phyloP scores from a whole-genome alignment of 2,329 filamentous ascomycete species.

The Laburnicola sp. region DNA sequence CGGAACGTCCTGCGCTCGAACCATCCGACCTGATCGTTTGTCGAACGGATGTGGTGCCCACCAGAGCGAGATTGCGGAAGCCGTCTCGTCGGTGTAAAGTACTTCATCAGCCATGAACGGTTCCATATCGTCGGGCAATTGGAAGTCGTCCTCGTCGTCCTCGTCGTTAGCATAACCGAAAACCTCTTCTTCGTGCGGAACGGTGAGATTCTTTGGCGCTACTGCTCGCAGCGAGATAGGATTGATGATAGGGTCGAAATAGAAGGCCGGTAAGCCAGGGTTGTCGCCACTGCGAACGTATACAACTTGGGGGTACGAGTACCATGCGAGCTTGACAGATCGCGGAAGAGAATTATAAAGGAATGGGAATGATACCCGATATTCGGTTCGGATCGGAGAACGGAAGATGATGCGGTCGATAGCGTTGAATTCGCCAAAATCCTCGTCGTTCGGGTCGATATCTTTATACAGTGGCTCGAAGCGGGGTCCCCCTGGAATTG shows the following conservation, averaged over 20 bases:
- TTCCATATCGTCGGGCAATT: conserved; percentile 75
- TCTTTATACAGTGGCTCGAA: conserved; percentile 99
- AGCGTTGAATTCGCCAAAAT: conserved; percentile 99
- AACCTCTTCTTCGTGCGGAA: conserved; percentile 91
- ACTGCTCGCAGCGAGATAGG: conserved; percentile 95
- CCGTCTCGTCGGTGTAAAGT: conserved; percentile 84
- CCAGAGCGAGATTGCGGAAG: conserved; percentile 91
- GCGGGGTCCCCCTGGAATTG: conserved; percentile 92
- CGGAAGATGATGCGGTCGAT: conserved; percentile 99
- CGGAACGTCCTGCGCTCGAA: conserved; percentile 93
- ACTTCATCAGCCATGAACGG: conserved; percentile 91
- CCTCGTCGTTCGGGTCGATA: conserved; percentile 96
- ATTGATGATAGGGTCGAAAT: conserved; percentile 97
- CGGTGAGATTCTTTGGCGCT: conserved; percentile 87
- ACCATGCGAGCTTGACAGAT: conserved; percentile 91
- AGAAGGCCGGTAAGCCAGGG: conserved; percentile 88
- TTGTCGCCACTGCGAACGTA: conserved; percentile 80
- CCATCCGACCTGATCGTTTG: conserved; percentile 90
- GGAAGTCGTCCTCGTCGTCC: conserved; percentile 81
- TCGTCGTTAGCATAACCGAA: conserved; percentile 82
- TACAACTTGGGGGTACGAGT: conserved; percentile 89
- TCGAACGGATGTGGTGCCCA: conserved; percentile 98
- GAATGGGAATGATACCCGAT: conserved; percentile 90
- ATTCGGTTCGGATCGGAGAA: conserved; percentile 91
- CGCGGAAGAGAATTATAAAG: conserved; percentile 95